These are phyloP conservation scores for Lasiodiplodia gonubiensis DNA, from an alignment of 2,329 filamentous ascomycete species.

Conservation along the genomic window DNA sequence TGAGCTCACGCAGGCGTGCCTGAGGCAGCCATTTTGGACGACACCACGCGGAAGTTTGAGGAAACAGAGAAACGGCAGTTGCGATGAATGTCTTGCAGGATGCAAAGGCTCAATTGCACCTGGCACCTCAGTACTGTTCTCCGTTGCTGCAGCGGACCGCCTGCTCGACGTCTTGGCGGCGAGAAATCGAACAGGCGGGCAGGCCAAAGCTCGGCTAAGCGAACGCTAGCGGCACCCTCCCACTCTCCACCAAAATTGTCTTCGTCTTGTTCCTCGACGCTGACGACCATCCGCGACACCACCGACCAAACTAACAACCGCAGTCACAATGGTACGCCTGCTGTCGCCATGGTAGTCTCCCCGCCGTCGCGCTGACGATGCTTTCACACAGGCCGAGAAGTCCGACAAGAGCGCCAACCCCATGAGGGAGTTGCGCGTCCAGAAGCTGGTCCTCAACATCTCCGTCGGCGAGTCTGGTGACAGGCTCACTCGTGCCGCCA, in stretches of 20 bases:
- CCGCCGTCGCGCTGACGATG: slow-evolving; percentile 35
- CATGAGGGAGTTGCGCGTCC: slow-evolving; percentile 99
- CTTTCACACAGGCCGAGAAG: slow-evolving; percentile 44
- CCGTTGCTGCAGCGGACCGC: background rate
- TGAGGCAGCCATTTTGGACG: slow-evolving; percentile 4
- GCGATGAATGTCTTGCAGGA: background rate
- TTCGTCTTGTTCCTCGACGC: slow-evolving; percentile 27
- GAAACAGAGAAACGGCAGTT: background rate
- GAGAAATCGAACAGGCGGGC: slow-evolving; percentile 13
- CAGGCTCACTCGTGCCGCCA: slow-evolving; percentile 98
- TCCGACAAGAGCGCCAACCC: slow-evolving; percentile 88
- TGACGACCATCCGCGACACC: slow-evolving; percentile 40
- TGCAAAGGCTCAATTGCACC: background rate
- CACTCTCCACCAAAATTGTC: slow-evolving; percentile 30
- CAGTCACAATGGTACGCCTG: slow-evolving; percentile 48
- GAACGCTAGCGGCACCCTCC: slow-evolving; percentile 28
- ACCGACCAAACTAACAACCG: slow-evolving; percentile 41
- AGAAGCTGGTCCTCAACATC: slow-evolving; percentile 99
- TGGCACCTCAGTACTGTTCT: background rate
- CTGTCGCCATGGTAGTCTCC: background rate
- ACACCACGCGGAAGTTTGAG: background rate
- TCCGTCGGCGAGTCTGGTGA: slow-evolving; percentile 99
- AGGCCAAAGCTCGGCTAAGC: slow-evolving; percentile 28
- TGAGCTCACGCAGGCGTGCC: slow-evolving; percentile 13
- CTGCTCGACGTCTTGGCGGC: slow-evolving; percentile 12